These are phyloP conservation scores for Aphanomyces euteiches DNA, from an alignment of 352 stramenopile genomes.

Conservation along the genomic window DNA sequence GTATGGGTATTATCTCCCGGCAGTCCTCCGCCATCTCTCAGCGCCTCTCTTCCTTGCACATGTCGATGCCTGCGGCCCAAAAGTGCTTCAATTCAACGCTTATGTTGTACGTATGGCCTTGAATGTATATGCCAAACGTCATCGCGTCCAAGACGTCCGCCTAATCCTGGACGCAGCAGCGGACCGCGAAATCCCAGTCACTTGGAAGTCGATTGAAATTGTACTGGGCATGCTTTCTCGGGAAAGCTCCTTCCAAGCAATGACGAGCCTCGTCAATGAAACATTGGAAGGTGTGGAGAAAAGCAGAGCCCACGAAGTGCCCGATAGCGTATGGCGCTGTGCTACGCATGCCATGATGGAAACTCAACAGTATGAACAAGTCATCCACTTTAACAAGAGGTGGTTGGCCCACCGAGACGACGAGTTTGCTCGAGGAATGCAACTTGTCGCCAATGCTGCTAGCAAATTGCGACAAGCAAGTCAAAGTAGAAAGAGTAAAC, in stretches of 20 bases:
- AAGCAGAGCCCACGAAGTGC: background rate
- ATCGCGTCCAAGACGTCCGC: background rate
- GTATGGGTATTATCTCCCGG: constrained; percentile 4
- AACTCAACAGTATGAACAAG: background rate
- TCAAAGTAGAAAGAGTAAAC: too few relatives aligned
- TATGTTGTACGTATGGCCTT: constrained; percentile 12
- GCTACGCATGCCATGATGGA: constrained; percentile 11
- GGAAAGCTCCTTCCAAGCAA: background rate
- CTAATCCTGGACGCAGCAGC: background rate
- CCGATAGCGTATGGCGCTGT: background rate
- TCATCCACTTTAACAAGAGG: constrained; percentile 6
- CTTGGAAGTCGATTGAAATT: constrained; percentile 19
- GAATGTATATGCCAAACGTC: background rate
- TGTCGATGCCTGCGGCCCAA: background rate
- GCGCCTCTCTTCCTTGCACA: constrained; percentile 11
- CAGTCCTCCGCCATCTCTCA: background rate
- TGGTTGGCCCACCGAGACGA: background rate
- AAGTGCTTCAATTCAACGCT: background rate
- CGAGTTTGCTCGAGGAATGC: background rate
- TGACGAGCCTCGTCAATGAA: background rate
- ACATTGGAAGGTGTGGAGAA: background rate
- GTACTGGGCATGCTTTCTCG: constrained; percentile 3
- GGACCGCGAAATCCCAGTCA: constrained; percentile 19
- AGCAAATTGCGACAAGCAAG: too few relatives aligned
- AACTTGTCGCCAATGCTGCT: background rate